Evolutionary conservation across 108 stramenopile genomes (phyloP).

Genomic region (Mayamaea pseudoterrestris): DNA sequence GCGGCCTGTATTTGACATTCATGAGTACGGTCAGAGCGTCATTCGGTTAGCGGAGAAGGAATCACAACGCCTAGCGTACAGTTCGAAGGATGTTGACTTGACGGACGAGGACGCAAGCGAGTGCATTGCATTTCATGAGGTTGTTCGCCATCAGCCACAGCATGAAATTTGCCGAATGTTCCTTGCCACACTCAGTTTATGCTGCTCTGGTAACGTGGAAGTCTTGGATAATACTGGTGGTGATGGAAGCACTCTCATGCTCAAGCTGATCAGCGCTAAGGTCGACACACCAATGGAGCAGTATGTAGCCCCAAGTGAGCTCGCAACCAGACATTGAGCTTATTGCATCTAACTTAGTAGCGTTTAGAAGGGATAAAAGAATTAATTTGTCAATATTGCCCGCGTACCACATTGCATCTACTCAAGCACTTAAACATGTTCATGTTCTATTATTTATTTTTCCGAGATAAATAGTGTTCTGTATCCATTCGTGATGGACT

Average conservation of each 20-base stretch:
- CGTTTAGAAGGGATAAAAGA: too few species aligned
- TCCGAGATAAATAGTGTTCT: conserved; percentile 32
- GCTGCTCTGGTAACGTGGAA: conserved; percentile 80
- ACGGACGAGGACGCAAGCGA: conserved; percentile 5
- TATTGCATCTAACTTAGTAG: background rate
- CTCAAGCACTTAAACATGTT: background rate
- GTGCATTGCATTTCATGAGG: conserved; percentile 28
- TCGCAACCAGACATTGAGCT: background rate
- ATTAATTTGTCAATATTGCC: too few species aligned
- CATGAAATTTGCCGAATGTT: conserved; percentile 94
- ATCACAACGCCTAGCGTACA: conserved; percentile 4
- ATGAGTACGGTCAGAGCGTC: conserved; percentile 57
- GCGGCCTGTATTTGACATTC: conserved; percentile 86
- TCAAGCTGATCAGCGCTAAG: conserved; percentile 47
- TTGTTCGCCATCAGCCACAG: conserved; percentile 29
- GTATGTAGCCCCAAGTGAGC: conserved; percentile 44
- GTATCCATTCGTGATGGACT: conserved; percentile 80
- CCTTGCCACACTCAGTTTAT: conserved; percentile 88
- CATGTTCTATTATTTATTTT: background rate
- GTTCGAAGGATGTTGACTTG: conserved; percentile 4
- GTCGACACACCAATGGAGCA: conserved; percentile 62
- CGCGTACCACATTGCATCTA: too few species aligned
- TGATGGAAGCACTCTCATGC: conserved; percentile 38
- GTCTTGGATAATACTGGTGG: conserved; percentile 33
- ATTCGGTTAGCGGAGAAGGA: conserved; percentile 26